phyloP scores from a whole-genome alignment of 345 rosid genomes.

The Aquilaria malaccensis region DNA sequence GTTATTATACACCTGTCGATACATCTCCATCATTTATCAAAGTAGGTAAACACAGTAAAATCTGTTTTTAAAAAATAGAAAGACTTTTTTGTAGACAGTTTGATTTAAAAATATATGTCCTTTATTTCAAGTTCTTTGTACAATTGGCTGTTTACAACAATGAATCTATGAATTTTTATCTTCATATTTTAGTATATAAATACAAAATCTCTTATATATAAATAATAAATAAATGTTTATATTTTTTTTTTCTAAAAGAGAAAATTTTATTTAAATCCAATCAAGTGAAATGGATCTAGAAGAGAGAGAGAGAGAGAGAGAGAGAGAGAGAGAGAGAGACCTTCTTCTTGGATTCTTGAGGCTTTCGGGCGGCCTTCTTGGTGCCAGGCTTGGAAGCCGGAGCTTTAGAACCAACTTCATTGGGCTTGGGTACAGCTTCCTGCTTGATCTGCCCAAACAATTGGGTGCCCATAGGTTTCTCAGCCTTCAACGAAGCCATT shows the following conservation, averaged over 20 bases:
- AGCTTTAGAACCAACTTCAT: slow-evolving; percentile 19
- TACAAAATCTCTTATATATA: too few species aligned
- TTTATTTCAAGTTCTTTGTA: too few species aligned
- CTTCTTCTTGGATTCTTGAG: slow-evolving; percentile 18
- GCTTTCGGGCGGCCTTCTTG: slow-evolving; percentile 19
- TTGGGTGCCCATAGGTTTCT: slow-evolving; percentile 37
- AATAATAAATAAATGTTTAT: neutral
- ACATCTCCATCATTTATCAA: too few species aligned
- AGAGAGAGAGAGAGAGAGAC: too few species aligned
- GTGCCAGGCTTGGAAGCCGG: slow-evolving; percentile 11
- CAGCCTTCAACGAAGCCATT: slow-evolving; percentile 35
- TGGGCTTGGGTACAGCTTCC: slow-evolving; percentile 18
- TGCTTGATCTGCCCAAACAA: slow-evolving; percentile 29
- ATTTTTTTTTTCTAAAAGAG: neutral
- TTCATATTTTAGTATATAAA: neutral
- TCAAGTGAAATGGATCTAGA: neutral
- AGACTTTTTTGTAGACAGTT: too few species aligned
- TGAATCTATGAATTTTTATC: too few species aligned
- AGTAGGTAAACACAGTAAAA: too few species aligned
- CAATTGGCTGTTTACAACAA: too few species aligned
- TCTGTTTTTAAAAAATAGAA: too few species aligned
- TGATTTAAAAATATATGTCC: too few species aligned
- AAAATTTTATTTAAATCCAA: neutral
- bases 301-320: neutral
- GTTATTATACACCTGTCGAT: neutral